Evolutionary conservation across 176 grass and related monocot genomes (phyloP).

Genomic region (Zea mays): DNA sequence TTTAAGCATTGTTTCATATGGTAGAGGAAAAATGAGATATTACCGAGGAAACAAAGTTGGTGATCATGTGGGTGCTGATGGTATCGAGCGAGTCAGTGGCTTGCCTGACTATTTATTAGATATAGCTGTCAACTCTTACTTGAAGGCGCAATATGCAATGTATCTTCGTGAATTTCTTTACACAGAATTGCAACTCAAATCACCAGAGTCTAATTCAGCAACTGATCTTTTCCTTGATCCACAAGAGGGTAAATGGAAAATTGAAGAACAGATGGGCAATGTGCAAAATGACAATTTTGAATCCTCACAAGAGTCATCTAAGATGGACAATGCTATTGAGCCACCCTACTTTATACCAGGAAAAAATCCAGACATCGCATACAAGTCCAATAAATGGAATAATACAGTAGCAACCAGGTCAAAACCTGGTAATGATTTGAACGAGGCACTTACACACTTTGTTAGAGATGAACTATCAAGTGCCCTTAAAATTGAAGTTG

Average conservation of each 20-base stretch:
- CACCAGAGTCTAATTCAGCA: conserved; percentile 47
- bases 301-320: conserved; percentile 33
- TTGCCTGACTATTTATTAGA: conserved; percentile 47
- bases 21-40: conserved; percentile 31
- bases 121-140: conserved; percentile 53
- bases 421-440: conserved; percentile 45
- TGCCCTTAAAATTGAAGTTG: conserved; percentile 77
- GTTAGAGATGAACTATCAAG: conserved; percentile 61
- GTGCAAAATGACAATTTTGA: conserved; percentile 33
- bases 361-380: conserved; percentile 19
- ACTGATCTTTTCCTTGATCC: conserved; percentile 90
- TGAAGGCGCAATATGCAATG: conserved; percentile 60
- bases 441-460: conserved; percentile 48
- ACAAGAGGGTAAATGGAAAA: conserved; percentile 93
- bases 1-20: conserved; percentile 46
- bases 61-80: conserved; percentile 44
- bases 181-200: conserved; percentile 54
- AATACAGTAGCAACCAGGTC: conserved; percentile 27
- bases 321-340: conserved; percentile 44
- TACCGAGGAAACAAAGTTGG: conserved; percentile 35
- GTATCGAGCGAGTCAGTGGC: conserved; percentile 23
- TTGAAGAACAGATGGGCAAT: conserved; percentile 56
- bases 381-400: conserved; percentile 37
- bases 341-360: conserved; percentile 55
- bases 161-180: conserved; percentile 60